Percentiles rank a stretch among this genome's conserved stretches.
Conservation (phyloP, 768 basidiomycete genomes). For the Serendipita sp. region DNA sequence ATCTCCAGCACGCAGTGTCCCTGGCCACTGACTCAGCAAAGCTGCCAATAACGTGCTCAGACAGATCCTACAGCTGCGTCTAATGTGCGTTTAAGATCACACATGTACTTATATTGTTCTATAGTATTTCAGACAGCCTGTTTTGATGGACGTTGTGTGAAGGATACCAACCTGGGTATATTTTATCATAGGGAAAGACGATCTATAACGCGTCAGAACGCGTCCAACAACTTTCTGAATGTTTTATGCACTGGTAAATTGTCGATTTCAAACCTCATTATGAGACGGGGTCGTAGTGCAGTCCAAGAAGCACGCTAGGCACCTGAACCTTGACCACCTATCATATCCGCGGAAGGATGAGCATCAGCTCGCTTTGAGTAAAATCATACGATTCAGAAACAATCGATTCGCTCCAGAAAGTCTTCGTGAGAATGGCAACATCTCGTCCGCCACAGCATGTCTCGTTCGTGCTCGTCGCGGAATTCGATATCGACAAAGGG, state of each 20-base stretch:
- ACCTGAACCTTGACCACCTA: not conserved
- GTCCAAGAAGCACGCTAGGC: not conserved
- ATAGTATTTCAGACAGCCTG: not conserved
- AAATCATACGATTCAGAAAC: too few relatives aligned
- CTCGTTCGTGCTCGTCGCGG: constrained; percentile 90
- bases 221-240: constrained; percentile 8
- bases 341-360: not conserved
- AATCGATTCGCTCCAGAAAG: too few relatives aligned
- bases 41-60: not conserved
- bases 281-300: not conserved
- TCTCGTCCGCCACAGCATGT: constrained; percentile 17
- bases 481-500: constrained; percentile 94
- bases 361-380: too few relatives aligned
- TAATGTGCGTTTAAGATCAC: constrained; percentile 89
- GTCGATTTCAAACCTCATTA: constrained; percentile 73
- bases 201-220: constrained; percentile 31
- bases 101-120: constrained; percentile 99
- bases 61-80: constrained; percentile 62
- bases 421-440: too few relatives aligned
- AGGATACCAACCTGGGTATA: constrained; percentile 69
- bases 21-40: constrained; percentile 26
- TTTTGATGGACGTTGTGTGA: not conserved
- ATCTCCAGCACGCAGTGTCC: constrained; percentile 99
- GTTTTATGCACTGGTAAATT: constrained; percentile 43
- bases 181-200: constrained; percentile 84